Evolutionary conservation across 2,329 filamentous ascomycete species (phyloP).

Genomic region (Paecilomyces sp.): DNA sequence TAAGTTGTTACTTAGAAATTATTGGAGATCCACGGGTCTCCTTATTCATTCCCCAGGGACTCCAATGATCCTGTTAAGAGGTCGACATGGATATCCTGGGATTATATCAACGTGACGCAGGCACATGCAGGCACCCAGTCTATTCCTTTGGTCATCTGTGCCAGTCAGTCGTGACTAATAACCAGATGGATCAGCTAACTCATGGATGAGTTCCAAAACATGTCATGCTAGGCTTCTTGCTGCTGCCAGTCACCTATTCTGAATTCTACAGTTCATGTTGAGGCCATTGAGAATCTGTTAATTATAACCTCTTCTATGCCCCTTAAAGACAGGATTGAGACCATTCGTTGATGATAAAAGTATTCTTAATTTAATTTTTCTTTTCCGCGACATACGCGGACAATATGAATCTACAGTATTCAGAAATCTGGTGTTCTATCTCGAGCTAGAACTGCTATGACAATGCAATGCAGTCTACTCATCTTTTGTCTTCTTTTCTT

Average conservation of each 20-base stretch:
- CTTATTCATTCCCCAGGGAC: background rate
- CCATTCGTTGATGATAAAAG: background rate
- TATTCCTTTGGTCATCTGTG: background rate
- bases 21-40: background rate
- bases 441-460: background rate
- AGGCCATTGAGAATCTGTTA: background rate
- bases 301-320: background rate
- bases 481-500: background rate
- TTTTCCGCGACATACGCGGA: background rate
- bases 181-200: background rate
- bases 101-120: background rate
- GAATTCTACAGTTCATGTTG: background rate
- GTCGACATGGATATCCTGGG: background rate
- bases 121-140: background rate
- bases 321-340: background rate
- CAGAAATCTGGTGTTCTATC: background rate
- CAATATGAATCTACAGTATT: background rate
- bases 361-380: background rate
- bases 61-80: background rate
- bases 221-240: background rate
- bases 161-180: background rate
- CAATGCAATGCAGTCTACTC: background rate
- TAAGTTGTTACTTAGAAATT: background rate
- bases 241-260: background rate
- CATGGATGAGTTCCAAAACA: background rate